phyloP scores from a whole-genome alignment of 78 protist genomes.

The Polysphondylium violaceum region DNA sequence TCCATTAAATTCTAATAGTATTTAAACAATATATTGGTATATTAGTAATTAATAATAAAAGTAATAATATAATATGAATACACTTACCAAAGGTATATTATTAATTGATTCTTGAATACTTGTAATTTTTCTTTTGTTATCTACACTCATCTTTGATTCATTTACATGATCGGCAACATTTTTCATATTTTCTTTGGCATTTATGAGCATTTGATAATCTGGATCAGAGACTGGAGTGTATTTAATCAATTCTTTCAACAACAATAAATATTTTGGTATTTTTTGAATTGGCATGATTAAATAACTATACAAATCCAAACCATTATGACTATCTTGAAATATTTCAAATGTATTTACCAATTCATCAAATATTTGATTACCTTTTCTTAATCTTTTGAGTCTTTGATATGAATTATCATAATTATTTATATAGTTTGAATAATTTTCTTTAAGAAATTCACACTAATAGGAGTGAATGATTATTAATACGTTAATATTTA shows the following conservation, averaged over 20 bases:
- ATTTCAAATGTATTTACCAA: conserved; percentile 64
- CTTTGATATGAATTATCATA: conserved; percentile 68
- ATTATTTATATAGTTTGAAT: conserved; percentile 61
- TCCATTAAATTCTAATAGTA: conserved; percentile 35
- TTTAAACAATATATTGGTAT: not conserved
- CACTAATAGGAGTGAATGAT: conserved; percentile 5
- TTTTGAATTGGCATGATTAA: conserved; percentile 79
- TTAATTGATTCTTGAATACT: conserved; percentile 62
- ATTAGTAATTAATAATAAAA: not conserved
- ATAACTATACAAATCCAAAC: conserved; percentile 61
- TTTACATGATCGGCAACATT: conserved; percentile 67
- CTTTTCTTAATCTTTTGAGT: conserved; percentile 62
- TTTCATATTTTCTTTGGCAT: conserved; percentile 56
- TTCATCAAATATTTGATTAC: conserved; percentile 51
- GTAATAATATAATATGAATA: not conserved
- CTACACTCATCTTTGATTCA: conserved; percentile 54
- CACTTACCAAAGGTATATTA: conserved; percentile 15
- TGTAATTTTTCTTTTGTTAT: conserved; percentile 47
- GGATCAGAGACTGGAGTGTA: conserved; percentile 54
- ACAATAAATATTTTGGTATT: conserved; percentile 52
- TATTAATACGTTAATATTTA: not conserved
- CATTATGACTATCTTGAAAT: conserved; percentile 59
- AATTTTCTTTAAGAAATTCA: conserved; percentile 59
- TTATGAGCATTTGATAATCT: conserved; percentile 32
- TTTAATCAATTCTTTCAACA: conserved; percentile 61